Evolutionary conservation across 2,329 filamentous ascomycete genomes (phyloP), one percentile per base, ranked within the genome.

Genomic region (Paecilomyces formosus): DNA sequence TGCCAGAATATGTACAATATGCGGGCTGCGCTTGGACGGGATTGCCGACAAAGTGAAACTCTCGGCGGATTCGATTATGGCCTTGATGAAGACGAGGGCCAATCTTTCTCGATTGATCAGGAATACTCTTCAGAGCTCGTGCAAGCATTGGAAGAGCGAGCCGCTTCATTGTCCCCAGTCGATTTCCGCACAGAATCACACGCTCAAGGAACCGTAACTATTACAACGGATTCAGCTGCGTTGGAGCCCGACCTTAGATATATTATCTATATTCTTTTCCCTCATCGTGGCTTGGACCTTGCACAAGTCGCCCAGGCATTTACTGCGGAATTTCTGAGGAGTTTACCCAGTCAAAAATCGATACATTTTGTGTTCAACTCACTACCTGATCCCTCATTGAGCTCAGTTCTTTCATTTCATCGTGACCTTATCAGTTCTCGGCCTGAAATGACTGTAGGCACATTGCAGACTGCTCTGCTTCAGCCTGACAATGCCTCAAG

Each of bases 251-350:
- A 55, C 18, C 35, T 58, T 21, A 53, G 54, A 54, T 62, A 62
- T 55, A 51, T 60, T n/a, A 57, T 62, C 26, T 53, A 56, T 52
- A 39, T 60, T 13, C 31, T 33, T 18, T 62, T 60, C 35, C 55
- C 53, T 26, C 49, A 55, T 52, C 49, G 4, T 8, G 54, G 39
- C 33, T 26, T 18, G 7, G 30, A 55, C 49, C 57, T 58, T 35
- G 24, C 26, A 33, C 50, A 26, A 21, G 52, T 55, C 21, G 53
- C 53, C 5, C 26, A 30, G 49, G 57, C 57, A 4, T 58, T 58
- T 55, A 53, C 57, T 11, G 5, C 28, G 7, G 39, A 28, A 11
- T 35, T 58, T 15, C 22, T 55, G 2, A 5, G 33, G 30, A 55
- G 45, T 31, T 26, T 58, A 21, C 57, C 57, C 22, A 26, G 13